Evolutionary conservation across 2,329 filamentous ascomycete species (phyloP), one percentile per base, ranked within the genome.

Genomic region (Mycosphaerella arachidis): DNA sequence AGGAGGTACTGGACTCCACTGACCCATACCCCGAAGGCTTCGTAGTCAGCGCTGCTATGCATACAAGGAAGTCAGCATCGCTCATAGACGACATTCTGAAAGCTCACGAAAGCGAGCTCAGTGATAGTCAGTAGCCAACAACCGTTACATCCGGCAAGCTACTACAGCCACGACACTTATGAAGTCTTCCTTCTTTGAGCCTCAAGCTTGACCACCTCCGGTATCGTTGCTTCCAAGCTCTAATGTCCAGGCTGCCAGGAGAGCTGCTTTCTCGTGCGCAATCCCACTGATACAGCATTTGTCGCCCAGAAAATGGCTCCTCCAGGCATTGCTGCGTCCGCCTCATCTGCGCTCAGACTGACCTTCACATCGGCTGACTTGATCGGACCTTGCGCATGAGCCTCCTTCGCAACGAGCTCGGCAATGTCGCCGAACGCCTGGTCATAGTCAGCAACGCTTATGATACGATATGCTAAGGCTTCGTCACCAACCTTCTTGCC

Each of bases 211-310:
- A 88, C 78, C 55, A 83, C 80, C 1, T 76, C 76, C 1, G 81
- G 79, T 7, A 66, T 54, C 9, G 56, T 59, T 12, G 60, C 59
- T 10, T 55, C 50, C 31, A 63, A 43, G 2, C 48, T 46, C 12
- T 55, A 51, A 29, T 57, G 71, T 29, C 70, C 74, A 0, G 85
- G 84, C 43, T 77, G 76, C 86, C 85, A 88, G 0, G 80, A 83
- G 6, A 88, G 68, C 53, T 82, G 67, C 62, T 83, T 81, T 18
- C 75, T 78, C 1, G 82, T 83, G 48, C 85, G 75, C 56, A 77
- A 74, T 0, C 84, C 82, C 53, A 74, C 75, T 4, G 80, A 80
- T 37, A 80, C 77, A 1, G 83, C 84, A 59, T 88, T 88, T 56
- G 81, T 74, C 0, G 85, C 85, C 80, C 82, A 86, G 3, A 79